Evolutionary conservation across 345 rosid species (phyloP).

Genomic region (Fremontodendron californicum): DNA sequence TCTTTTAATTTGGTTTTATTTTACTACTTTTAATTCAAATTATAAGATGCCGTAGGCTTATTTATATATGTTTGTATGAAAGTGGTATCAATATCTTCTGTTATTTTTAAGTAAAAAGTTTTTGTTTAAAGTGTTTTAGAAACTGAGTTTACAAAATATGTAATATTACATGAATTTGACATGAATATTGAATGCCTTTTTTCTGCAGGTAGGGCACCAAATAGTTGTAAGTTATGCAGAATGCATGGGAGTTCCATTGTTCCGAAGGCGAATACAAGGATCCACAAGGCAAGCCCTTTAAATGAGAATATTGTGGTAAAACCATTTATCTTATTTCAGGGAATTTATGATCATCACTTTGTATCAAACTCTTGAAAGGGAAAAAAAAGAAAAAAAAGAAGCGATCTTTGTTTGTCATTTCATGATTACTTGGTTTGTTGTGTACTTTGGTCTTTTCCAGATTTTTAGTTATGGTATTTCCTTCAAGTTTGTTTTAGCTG

Average conservation of each 20-base stretch:
- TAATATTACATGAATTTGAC: background rate
- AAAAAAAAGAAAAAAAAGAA: background rate
- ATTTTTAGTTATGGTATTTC: background rate
- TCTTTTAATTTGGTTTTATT: conserved; percentile 15
- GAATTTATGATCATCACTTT: background rate
- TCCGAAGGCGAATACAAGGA: conserved; percentile 75
- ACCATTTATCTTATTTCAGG: conserved; percentile 14
- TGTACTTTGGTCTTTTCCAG: background rate
- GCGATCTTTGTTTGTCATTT: background rate
- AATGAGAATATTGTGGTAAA: conserved; percentile 19
- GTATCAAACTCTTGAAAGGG: background rate
- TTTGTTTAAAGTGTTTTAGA: background rate
- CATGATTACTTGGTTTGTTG: background rate
- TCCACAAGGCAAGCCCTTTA: conserved; percentile 64
- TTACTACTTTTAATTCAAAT: conserved; percentile 62
- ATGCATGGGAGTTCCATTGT: conserved; percentile 88
- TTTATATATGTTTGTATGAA: background rate
- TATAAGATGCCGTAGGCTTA: background rate
- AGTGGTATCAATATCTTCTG: background rate
- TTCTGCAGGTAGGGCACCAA: conserved; percentile 83
- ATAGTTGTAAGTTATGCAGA: conserved; percentile 79
- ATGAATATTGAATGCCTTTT: conserved; percentile 4
- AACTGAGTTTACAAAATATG: background rate
- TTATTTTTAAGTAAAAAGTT: background rate
- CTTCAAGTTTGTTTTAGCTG: background rate